Evolutionary conservation across 768 basidiomycete genomes (phyloP).

Genomic region (Russula dissimulans): DNA sequence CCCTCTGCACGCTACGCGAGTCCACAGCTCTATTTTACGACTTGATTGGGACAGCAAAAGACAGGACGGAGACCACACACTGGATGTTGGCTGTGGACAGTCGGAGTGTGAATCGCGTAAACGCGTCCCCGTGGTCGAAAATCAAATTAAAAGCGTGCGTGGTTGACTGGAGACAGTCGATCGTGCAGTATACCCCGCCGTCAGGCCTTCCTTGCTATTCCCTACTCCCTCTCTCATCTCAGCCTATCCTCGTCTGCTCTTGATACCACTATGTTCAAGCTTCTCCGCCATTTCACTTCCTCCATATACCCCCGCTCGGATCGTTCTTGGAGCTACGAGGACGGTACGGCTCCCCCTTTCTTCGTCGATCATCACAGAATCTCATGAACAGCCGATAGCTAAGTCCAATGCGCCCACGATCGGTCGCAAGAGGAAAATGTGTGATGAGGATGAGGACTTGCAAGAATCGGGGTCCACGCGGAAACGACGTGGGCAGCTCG

Average conservation of each 20-base stretch:
- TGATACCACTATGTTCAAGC: conserved; percentile 45
- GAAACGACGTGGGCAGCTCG: conserved; percentile 18
- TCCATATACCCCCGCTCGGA: conserved; percentile 63
- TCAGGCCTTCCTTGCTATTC: not conserved
- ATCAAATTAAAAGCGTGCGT: not conserved
- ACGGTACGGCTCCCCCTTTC: conserved; percentile 24
- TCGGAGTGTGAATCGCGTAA: conserved; percentile 15
- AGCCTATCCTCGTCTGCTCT: not conserved
- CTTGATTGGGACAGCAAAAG: not conserved
- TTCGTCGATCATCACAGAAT: conserved; percentile 3
- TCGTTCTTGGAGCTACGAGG: conserved; percentile 70
- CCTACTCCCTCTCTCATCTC: not conserved
- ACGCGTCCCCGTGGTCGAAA: not conserved
- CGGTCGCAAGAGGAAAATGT: conserved; percentile 54
- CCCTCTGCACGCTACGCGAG: not conserved
- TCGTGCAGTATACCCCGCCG: not conserved
- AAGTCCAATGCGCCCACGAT: conserved; percentile 68
- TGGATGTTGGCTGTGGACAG: not conserved
- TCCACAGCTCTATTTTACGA: not conserved
- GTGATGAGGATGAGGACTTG: conserved; percentile 32
- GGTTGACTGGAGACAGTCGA: not conserved
- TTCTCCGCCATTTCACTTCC: conserved; percentile 62
- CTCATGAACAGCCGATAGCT: conserved; percentile 32
- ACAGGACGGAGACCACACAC: not conserved
- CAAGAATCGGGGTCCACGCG: conserved; percentile 18